Percentiles rank a stretch among this genome's conserved stretches.
Evolutionary conservation across 805 yeast species (phyloP).

Genomic region (Yamadazyma paraphyllophila): DNA sequence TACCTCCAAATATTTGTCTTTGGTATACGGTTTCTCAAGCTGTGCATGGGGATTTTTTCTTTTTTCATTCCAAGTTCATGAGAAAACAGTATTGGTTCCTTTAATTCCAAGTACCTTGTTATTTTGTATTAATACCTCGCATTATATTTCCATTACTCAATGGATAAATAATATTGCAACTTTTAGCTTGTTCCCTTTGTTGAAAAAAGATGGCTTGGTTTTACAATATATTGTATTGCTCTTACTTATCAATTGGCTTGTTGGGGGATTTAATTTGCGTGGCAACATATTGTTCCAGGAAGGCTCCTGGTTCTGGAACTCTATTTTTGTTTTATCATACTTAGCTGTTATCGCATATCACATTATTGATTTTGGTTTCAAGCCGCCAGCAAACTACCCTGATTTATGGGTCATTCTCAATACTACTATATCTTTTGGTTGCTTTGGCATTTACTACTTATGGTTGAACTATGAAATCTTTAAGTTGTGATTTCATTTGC

Average conservation of each 20-base stretch:
- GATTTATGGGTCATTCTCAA: constrained; percentile 85
- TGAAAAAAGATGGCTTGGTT: constrained; percentile 68
- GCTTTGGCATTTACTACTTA: constrained; percentile 74
- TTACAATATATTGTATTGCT: constrained; percentile 69
- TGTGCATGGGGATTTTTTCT: constrained; percentile 85
- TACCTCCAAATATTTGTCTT: constrained; percentile 16
- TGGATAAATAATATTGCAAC: constrained; percentile 87
- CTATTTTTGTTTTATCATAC: constrained; percentile 27
- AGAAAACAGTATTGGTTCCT: constrained; percentile 86
- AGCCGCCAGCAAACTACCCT: constrained; percentile 65
- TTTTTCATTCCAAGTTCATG: constrained; percentile 95
- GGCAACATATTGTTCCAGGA: constrained; percentile 21
- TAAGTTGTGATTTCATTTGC: constrained; percentile 11
- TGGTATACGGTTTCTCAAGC: constrained; percentile 70
- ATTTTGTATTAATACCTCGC: constrained; percentile 51
- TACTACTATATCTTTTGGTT: constrained; percentile 68
- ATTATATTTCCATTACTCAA: constrained; percentile 67
- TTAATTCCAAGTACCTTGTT: constrained; percentile 78
- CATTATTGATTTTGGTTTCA: constrained; percentile 46
- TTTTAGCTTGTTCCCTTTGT: constrained; percentile 85
- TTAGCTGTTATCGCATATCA: constrained; percentile 51
- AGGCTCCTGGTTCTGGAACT: constrained; percentile 23
- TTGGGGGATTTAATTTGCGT: constrained; percentile 21
- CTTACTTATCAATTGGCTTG: constrained; percentile 47
- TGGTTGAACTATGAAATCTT: constrained; percentile 64